Conservation (phyloP, 768 basidiomycete species). For the Lactarius sanguifluus region DNA sequence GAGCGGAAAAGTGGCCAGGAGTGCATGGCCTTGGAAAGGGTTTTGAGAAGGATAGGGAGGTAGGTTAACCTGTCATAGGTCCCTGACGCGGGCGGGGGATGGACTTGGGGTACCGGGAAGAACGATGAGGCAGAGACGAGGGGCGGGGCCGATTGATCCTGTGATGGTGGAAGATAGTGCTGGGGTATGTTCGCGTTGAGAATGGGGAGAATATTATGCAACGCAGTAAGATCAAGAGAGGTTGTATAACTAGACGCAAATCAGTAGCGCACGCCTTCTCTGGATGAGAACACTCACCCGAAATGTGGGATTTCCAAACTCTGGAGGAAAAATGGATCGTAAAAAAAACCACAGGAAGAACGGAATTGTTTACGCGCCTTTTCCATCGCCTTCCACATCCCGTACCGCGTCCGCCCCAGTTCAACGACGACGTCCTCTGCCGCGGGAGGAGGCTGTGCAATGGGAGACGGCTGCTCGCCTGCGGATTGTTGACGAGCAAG, state of each 20-base stretch:
- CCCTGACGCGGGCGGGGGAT: conserved; percentile 48
- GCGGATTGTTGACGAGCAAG: conserved; percentile 37
- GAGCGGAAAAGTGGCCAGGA: conserved; percentile 85
- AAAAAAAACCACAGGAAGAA: background rate
- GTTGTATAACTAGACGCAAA: conserved; percentile 62
- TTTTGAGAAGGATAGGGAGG: conserved; percentile 82
- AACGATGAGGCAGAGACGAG: conserved; percentile 44
- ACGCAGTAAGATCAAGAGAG: conserved; percentile 67
- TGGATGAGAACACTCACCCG: conserved; percentile 46
- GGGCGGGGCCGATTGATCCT: conserved; percentile 37
- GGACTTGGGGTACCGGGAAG: conserved; percentile 41
- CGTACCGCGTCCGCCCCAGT: conserved; percentile 71
- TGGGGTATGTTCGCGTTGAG: conserved; percentile 70
- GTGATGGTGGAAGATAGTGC: conserved; percentile 48
- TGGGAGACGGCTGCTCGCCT: conserved; percentile 22
- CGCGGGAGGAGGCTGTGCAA: conserved; percentile 18
- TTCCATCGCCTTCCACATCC: conserved; percentile 90
- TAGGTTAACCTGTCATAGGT: conserved; percentile 72
- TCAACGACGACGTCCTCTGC: conserved; percentile 60
- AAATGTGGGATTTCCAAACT: conserved; percentile 87
- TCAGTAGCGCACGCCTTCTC: background rate
- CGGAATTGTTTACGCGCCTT: conserved; percentile 48
- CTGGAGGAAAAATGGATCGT: conserved; percentile 38
- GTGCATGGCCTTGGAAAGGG: conserved; percentile 73
- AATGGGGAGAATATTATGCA: conserved; percentile 59